Percentiles rank a stretch among this genome's conserved stretches.
These are phyloP conservation scores for Tylopilus cervinicoccineus DNA, from an alignment of 768 basidiomycete genomes.

Conservation along the genomic window DNA sequence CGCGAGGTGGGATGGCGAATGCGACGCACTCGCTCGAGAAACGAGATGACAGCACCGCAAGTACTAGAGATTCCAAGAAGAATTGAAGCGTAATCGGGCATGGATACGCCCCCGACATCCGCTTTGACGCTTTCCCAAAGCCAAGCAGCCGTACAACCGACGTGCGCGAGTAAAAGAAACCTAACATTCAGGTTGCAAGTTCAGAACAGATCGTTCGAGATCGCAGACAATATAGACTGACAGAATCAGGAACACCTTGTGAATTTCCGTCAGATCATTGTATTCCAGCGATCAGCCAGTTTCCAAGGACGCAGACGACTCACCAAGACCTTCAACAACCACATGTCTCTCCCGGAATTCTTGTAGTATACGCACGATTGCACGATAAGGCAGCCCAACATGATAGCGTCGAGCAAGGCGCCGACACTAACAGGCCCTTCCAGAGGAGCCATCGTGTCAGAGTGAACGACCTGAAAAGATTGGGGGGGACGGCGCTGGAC, in stretches of 20 bases:
- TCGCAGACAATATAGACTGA: constrained; percentile 4
- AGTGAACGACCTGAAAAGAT: neutral
- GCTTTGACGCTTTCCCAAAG: constrained; percentile 15
- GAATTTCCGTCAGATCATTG: constrained; percentile 1
- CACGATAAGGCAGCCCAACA: constrained; percentile 24
- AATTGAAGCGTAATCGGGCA: constrained; percentile 10
- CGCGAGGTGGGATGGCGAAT: neutral
- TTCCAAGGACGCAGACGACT: constrained; percentile 1
- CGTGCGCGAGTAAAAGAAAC: constrained; percentile 14
- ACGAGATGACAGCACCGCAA: constrained; percentile 10
- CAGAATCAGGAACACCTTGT: constrained; percentile 18
- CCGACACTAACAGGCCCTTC: constrained; percentile 24
- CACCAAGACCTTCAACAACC: constrained; percentile 16
- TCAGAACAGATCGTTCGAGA: constrained; percentile 6
- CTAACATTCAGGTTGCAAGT: neutral
- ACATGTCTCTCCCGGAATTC: constrained; percentile 12
- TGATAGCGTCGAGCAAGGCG: constrained; percentile 18
- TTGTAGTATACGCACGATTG: constrained; percentile 27
- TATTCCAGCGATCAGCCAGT: neutral
- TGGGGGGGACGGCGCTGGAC: neutral
- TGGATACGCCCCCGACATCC: neutral
- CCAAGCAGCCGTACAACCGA: constrained; percentile 17
- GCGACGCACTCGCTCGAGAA: constrained; percentile 16
- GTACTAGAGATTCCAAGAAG: constrained; percentile 19
- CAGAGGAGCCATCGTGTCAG: constrained; percentile 19